phyloP scores from a whole-genome alignment of 768 basidiomycete species.

The Lactarius vividus region DNA sequence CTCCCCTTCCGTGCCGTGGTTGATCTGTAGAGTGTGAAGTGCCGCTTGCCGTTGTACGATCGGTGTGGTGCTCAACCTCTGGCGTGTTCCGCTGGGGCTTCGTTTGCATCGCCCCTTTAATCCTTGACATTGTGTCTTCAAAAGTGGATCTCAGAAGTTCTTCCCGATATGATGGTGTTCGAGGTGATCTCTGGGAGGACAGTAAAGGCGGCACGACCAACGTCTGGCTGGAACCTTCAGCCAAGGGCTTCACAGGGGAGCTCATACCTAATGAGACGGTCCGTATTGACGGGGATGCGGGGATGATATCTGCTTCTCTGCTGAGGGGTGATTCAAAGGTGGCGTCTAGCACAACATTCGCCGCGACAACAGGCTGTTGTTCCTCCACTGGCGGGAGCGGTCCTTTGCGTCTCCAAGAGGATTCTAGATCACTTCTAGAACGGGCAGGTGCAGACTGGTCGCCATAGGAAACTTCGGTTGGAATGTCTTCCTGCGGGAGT shows the following conservation, averaged over 20 bases:
- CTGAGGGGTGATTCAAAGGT: slow-evolving; percentile 7
- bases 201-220: slow-evolving; percentile 14
- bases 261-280: slow-evolving; percentile 1
- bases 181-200: slow-evolving; percentile 29
- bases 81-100: slow-evolving; percentile 48
- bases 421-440: slow-evolving; percentile 37
- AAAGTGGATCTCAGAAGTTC: slow-evolving; percentile 63
- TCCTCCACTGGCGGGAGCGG: slow-evolving; percentile 17
- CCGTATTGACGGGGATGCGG: slow-evolving; percentile 10
- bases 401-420: slow-evolving; percentile 45
- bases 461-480: slow-evolving; percentile 36
- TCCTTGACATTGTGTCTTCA: slow-evolving; percentile 81
- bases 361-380: slow-evolving; percentile 10
- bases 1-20: slow-evolving; percentile 14
- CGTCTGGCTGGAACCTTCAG: slow-evolving; percentile 15
- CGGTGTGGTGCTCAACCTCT: slow-evolving; percentile 34
- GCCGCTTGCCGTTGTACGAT: slow-evolving; percentile 18
- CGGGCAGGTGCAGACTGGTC: slow-evolving; percentile 34
- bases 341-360: slow-evolving; percentile 5
- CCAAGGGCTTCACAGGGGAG: slow-evolving; percentile 7
- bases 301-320: slow-evolving; percentile 10
- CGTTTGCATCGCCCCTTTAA: slow-evolving; percentile 72
- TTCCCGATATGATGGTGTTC: slow-evolving; percentile 41
- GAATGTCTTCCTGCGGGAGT: slow-evolving; percentile 24
- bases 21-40: slow-evolving; percentile 4